A percentile compares a stretch with the other conserved stretches of the same genome.
Evolutionary conservation across 768 basidiomycete genomes (phyloP).

Genomic region (Boletus speciosus): DNA sequence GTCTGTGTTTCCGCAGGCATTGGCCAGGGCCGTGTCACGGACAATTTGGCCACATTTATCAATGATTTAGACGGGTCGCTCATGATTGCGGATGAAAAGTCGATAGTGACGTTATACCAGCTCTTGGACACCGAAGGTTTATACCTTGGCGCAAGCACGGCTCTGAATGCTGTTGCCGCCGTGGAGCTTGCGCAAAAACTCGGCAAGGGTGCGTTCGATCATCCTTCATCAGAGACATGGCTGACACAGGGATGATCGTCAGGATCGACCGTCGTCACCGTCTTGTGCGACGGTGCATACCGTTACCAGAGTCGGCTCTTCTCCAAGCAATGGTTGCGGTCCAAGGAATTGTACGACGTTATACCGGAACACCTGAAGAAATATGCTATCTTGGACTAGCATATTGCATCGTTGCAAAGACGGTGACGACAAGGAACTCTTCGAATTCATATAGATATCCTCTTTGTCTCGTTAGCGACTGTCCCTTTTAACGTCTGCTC

Average conservation of each 20-base stretch:
- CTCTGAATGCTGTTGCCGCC: constrained; percentile 93
- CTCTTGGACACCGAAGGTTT: constrained; percentile 89
- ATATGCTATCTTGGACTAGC: constrained; percentile 80
- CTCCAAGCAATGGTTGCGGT: constrained; percentile 86
- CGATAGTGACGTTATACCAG: constrained; percentile 91
- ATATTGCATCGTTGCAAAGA: not conserved
- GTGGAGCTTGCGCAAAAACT: constrained; percentile 81
- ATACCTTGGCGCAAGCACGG: constrained; percentile 92
- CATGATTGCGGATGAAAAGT: constrained; percentile 82
- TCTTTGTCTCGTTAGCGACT: not conserved
- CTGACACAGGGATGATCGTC: not conserved
- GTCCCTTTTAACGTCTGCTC: not conserved
- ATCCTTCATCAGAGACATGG: not conserved
- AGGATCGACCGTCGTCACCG: constrained; percentile 85
- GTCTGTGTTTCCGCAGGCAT: constrained; percentile 58
- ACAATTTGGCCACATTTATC: constrained; percentile 84
- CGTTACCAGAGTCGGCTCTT: constrained; percentile 96
- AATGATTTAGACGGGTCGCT: constrained; percentile 78
- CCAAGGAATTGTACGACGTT: constrained; percentile 70
- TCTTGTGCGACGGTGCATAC: constrained; percentile 94
- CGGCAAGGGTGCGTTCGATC: constrained; percentile 59
- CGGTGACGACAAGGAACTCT: not conserved
- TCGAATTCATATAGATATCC: not conserved
- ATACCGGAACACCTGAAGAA: constrained; percentile 86
- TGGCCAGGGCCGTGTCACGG: constrained; percentile 93